phyloP scores from a whole-genome alignment of 1,139 yeast genomes.

The Kluyveromyces sp. region DNA sequence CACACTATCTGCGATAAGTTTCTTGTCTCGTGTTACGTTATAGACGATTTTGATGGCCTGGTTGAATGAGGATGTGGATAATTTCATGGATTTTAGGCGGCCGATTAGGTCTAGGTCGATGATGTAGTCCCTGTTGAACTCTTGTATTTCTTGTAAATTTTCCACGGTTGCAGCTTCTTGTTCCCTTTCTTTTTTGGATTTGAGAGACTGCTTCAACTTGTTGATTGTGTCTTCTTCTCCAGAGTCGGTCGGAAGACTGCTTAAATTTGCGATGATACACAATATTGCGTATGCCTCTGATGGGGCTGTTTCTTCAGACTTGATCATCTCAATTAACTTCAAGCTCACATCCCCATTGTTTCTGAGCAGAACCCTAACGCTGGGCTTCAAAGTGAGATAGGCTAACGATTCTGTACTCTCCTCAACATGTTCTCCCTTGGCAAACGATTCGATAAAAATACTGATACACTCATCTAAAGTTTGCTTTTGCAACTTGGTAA shows the following conservation, averaged over 20 bases:
- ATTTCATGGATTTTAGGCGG: conserved; percentile 10
- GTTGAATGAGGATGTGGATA: conserved; percentile 20
- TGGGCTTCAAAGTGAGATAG: conserved; percentile 23
- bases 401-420: conserved; percentile 29
- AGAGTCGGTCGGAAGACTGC: conserved; percentile 11
- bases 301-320: conserved; percentile 6
- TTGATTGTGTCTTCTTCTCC: conserved; percentile 11
- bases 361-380: conserved; percentile 20
- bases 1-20: conserved; percentile 16
- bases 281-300: conserved; percentile 22
- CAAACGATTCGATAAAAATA: conserved; percentile 12
- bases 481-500: conserved; percentile 21
- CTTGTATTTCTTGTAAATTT: conserved; percentile 15
- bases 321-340: conserved; percentile 11
- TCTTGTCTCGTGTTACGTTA: conserved; percentile 19
- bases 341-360: conserved; percentile 14
- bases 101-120: conserved; percentile 19
- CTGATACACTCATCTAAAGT: conserved; percentile 16
- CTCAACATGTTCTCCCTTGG: conserved; percentile 10
- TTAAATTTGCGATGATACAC: conserved; percentile 23
- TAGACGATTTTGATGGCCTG: conserved; percentile 24
- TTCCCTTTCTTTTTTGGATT: conserved; percentile 9
- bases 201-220: conserved; percentile 18
- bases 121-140: conserved; percentile 18
- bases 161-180: conserved; percentile 11